phyloP scores from a whole-genome alignment of 441 rosid species.

The Hura crepitans region DNA sequence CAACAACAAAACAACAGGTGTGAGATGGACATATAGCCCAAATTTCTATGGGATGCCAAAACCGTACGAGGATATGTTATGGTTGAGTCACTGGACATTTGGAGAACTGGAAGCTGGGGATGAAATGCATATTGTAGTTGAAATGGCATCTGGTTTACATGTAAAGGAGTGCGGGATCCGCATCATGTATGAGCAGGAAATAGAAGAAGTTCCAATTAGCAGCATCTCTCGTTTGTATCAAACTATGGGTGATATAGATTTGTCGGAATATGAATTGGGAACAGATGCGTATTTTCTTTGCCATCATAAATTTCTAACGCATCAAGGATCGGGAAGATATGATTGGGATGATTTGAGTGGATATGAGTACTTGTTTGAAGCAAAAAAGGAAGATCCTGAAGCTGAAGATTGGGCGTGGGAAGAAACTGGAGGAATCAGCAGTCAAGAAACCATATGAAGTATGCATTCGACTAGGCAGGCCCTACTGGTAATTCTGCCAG shows the following conservation, averaged over 20 bases:
- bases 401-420: not conserved
- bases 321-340: conserved; percentile 20
- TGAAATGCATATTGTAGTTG: conserved; percentile 12
- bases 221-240: not conserved
- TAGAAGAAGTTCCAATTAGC: not conserved
- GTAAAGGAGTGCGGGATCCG: conserved; percentile 18
- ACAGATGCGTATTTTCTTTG: conserved; percentile 17
- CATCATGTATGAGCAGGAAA: conserved; percentile 8
- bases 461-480: not conserved
- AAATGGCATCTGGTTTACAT: conserved; percentile 12
- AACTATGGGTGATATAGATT: conserved; percentile 13
- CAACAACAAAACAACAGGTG: conserved; percentile 10
- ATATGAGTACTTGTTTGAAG: conserved; percentile 16
- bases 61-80: conserved; percentile 15
- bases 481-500: no score
- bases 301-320: conserved; percentile 20
- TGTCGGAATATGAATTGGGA: conserved; percentile 17
- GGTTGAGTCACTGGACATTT: conserved; percentile 27
- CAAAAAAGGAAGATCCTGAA: not conserved
- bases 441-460: not conserved
- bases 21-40: conserved; percentile 23
- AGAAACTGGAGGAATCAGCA: not conserved
- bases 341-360: conserved; percentile 19
- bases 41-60: conserved; percentile 17
- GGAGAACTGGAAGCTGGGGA: conserved; percentile 21